A percentile compares a stretch with the other conserved stretches of the same genome.
Evolutionary conservation across 2,329 filamentous ascomycete species (phyloP).

Genomic region (Fusarium chlamydosporum): DNA sequence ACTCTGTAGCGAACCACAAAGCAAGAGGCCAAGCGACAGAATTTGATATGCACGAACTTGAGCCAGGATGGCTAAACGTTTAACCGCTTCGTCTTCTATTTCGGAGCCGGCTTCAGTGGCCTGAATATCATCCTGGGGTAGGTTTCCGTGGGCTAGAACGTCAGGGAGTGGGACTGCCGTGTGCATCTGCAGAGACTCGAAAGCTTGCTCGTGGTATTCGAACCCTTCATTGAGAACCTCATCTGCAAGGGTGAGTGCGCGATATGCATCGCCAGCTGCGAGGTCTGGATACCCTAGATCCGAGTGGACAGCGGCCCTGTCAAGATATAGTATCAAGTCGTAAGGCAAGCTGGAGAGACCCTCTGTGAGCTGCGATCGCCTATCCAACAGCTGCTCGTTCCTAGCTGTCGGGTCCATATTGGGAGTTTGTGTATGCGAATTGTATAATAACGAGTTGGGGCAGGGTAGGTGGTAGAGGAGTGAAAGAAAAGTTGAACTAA

Average conservation of each 20-base stretch:
- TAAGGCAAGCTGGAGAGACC: slow-evolving; percentile 67
- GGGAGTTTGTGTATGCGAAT: neutral
- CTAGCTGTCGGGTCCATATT: slow-evolving; percentile 56
- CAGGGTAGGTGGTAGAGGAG: slow-evolving; percentile 10
- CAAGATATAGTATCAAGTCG: slow-evolving; percentile 74
- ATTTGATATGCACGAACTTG: slow-evolving; percentile 73
- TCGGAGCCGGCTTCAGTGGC: slow-evolving; percentile 54
- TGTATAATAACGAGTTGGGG: neutral
- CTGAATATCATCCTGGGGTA: slow-evolving; percentile 56
- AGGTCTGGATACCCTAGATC: slow-evolving; percentile 89
- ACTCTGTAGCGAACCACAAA: slow-evolving; percentile 78
- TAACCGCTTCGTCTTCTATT: slow-evolving; percentile 54
- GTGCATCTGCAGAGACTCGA: slow-evolving; percentile 63
- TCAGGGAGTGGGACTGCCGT: slow-evolving; percentile 57
- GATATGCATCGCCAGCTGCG: slow-evolving; percentile 90
- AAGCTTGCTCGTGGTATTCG: slow-evolving; percentile 82
- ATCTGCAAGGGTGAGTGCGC: slow-evolving; percentile 87
- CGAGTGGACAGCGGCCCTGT: slow-evolving; percentile 79
- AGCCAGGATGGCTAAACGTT: slow-evolving; percentile 63
- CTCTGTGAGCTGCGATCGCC: slow-evolving; percentile 71
- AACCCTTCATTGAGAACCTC: slow-evolving; percentile 83
- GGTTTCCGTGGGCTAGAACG: slow-evolving; percentile 62
- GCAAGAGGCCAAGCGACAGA: slow-evolving; percentile 69
- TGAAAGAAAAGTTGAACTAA: slow-evolving; percentile 29
- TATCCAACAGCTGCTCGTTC: slow-evolving; percentile 63